Evolutionary conservation across 179 eudicot genomes (phyloP).

Genomic region (Carnegiea gigantea): DNA sequence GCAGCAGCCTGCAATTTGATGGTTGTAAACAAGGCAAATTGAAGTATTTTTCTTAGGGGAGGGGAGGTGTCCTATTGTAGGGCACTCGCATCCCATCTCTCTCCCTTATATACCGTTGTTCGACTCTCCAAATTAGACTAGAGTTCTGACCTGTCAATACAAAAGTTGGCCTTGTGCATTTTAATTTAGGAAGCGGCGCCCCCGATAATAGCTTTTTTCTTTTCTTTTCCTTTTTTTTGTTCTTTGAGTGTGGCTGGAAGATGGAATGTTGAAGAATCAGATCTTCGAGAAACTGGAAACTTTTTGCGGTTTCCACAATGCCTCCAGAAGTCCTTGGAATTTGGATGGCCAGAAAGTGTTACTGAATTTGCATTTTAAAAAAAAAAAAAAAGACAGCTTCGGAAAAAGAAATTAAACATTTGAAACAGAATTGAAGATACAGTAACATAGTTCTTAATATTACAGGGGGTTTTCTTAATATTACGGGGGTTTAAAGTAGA

Average conservation of each 20-base stretch:
- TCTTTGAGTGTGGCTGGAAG: neutral
- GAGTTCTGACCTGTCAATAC: neutral
- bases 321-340: neutral
- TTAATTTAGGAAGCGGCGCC: neutral
- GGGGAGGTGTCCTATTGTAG: neutral
- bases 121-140: neutral
- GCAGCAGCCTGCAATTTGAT: neutral
- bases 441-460: no score
- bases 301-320: neutral
- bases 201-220: neutral
- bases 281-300: neutral
- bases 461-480: no score
- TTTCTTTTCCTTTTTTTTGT: no score
- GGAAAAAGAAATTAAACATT: neutral
- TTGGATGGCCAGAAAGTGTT: neutral
- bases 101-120: neutral
- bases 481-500: no score
- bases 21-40: neutral
- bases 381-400: neutral
- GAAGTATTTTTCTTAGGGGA: neutral
- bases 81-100: neutral
- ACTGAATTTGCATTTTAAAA: neutral
- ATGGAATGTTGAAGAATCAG: slow-evolving; percentile 4
- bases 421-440: no score
- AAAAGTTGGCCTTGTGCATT: neutral